Base-by-base conservation (phyloP, 1,284 basidiomycete species). In the Trichosporon faecale region DNA sequence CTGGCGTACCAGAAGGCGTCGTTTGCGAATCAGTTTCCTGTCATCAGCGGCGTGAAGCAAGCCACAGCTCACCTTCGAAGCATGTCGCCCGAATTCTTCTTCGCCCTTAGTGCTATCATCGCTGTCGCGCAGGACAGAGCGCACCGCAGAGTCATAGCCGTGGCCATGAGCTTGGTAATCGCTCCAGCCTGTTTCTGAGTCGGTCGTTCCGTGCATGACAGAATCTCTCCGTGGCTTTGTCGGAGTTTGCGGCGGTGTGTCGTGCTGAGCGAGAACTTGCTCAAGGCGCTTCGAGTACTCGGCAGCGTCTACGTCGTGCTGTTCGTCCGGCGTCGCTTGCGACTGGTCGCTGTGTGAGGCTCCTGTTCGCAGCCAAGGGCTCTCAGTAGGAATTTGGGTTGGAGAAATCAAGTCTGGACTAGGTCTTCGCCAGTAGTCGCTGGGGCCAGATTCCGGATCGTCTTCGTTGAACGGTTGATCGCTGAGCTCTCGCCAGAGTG, bases 41-140 rank as follows among this genome's bases (percentile, higher is more conserved):
- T 61, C 27, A 29, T 61, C 57, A 61, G 57, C 57, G 27, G 16
- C 57, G 27, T 18, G 27, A 31, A 3, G n/a, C 27, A 61, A 31
- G 57, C 29, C 16, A 61, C 29, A 18, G 18, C 57, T 18, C 27
- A 61, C 57, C 57, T 33, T 61, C 18, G 27, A 18, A 61, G 27
- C 57, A 61, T 33, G 35, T 5, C 64, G 67, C 1, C 77, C 78
- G 72, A 79, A 77, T 64, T 83, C 80, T 33, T 80, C 80, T 66
- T 63, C 16, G 63, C 68, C n/a, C 40, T 66, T 66, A 3, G 29
- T 23, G 11, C 65, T 46, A 4, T 65, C 63, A 6, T 61, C 72
- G 12, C 66, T 63, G 25, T 69, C 70, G 6, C 72, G 73, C 40
- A 78, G 55, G 18, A 78, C 75, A 6, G 75, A 73, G 31, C 68